Percentiles rank a stretch among this genome's conserved stretches.
Evolutionary conservation across 2,329 filamentous ascomycete species (phyloP).

Genomic region (Pseudogymnoascus sp.): DNA sequence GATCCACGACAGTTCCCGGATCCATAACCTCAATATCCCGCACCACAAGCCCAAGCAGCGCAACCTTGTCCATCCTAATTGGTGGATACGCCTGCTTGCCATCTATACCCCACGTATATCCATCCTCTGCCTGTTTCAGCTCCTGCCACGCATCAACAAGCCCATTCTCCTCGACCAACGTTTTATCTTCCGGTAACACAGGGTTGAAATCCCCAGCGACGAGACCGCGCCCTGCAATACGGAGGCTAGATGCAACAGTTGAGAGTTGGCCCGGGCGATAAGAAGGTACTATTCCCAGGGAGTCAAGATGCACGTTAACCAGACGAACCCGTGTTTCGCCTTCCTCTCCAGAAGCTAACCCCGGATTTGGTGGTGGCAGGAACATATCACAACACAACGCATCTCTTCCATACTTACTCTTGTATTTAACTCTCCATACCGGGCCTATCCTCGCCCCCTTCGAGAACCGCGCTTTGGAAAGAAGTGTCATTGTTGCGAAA

Average conservation of each 20-base stretch:
- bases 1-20: conserved; percentile 13
- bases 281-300: conserved; percentile 25
- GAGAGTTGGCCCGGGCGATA: conserved; percentile 28
- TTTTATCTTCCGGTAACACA: conserved; percentile 30
- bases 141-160: conserved; percentile 32
- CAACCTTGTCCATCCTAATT: conserved; percentile 33
- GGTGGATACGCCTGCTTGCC: conserved; percentile 29
- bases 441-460: conserved; percentile 21
- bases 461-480: conserved; percentile 26
- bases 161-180: conserved; percentile 27
- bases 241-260: conserved; percentile 24
- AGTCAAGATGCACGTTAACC: conserved; percentile 36
- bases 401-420: conserved; percentile 28
- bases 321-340: conserved; percentile 22
- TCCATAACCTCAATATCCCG: conserved; percentile 20
- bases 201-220: conserved; percentile 37
- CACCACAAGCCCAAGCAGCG: conserved; percentile 24
- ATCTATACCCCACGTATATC: conserved; percentile 34
- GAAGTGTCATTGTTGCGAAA: conserved; percentile 26
- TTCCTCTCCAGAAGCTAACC: neutral
- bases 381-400: conserved; percentile 33
- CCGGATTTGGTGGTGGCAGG: conserved; percentile 12
- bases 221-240: conserved; percentile 25
- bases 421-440: conserved; percentile 29
- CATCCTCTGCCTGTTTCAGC: conserved; percentile 25